phyloP scores from a whole-genome alignment of 257 asterid genomes.

The Nicotiana undulata region DNA sequence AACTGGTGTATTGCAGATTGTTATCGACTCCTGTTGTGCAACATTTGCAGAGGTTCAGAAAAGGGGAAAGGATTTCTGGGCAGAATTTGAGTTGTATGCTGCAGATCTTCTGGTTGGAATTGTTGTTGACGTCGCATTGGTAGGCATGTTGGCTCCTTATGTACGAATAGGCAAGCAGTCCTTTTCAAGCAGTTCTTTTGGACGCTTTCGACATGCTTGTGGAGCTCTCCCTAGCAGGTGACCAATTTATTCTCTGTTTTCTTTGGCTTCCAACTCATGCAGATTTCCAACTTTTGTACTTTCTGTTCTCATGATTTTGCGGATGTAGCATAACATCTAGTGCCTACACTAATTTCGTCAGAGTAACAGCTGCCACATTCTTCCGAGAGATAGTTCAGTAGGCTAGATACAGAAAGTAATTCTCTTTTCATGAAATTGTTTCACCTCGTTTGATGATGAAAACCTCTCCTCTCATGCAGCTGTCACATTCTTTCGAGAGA shows the following conservation, averaged over 20 bases:
- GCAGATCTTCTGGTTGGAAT: constrained; percentile 90
- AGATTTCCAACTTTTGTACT: neutral
- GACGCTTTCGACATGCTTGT: constrained; percentile 46
- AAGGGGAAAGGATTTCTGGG: constrained; percentile 95
- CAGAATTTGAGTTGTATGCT: constrained; percentile 91
- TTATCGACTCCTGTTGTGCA: constrained; percentile 92
- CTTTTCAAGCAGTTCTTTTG: constrained; percentile 54
- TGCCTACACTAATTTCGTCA: neutral
- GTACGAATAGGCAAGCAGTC: constrained; percentile 71
- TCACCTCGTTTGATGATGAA: neutral
- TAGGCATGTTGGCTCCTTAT: constrained; percentile 95
- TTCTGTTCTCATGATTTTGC: neutral
- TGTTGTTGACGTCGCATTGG: constrained; percentile 89
- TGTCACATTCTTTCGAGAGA: neutral
- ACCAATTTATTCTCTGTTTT: neutral
- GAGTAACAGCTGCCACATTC: neutral
- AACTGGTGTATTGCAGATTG: constrained; percentile 40
- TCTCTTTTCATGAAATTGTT: neutral
- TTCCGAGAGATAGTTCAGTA: neutral
- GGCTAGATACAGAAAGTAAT: neutral
- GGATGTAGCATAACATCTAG: neutral
- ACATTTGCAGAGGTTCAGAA: constrained; percentile 95
- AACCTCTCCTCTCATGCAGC: neutral
- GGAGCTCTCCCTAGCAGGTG: constrained; percentile 93
- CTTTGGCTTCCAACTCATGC: neutral